A percentile compares a stretch with the other conserved stretches of the same genome.
These are phyloP conservation scores for Termitomyces sp. DNA, from an alignment of 768 basidiomycete species.

Conservation along the genomic window DNA sequence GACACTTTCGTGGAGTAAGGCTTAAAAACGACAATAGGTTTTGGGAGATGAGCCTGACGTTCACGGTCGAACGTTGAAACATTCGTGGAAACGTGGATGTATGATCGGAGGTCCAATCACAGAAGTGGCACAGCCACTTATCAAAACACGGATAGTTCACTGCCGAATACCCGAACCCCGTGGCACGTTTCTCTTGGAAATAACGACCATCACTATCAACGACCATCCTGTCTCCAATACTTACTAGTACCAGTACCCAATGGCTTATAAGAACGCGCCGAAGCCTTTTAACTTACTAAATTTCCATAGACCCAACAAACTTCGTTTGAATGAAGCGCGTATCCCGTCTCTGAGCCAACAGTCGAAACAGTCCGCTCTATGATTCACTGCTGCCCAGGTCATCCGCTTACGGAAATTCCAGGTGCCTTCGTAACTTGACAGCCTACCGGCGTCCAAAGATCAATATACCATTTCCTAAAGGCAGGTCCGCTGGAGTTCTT, in stretches of 20 bases:
- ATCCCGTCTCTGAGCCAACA: conserved; percentile 48
- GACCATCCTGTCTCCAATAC: neutral
- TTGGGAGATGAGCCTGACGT: too few relatives aligned
- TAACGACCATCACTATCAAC: conserved; percentile 3
- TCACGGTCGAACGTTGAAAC: too few relatives aligned
- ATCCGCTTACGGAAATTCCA: conserved; percentile 17
- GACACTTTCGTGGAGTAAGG: too few relatives aligned
- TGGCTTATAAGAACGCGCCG: conserved; percentile 18
- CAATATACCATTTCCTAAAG: conserved; percentile 46
- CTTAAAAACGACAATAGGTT: too few relatives aligned
- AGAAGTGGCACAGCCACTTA: conserved; percentile 8
- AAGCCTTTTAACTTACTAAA: conserved; percentile 37
- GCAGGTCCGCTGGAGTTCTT: conserved; percentile 69
- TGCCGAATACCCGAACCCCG: conserved; percentile 1
- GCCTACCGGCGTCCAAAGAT: conserved; percentile 42
- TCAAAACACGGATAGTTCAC: neutral
- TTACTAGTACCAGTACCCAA: too few relatives aligned
- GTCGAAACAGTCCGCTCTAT: conserved; percentile 37
- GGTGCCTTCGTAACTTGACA: conserved; percentile 56
- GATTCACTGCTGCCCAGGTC: neutral
- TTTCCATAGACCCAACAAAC: conserved; percentile 46
- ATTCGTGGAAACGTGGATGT: too few relatives aligned
- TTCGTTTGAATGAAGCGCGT: conserved; percentile 33
- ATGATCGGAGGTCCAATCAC: too few relatives aligned
- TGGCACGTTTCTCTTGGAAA: neutral